phyloP scores from a whole-genome alignment of 2,329 filamentous ascomycete genomes.

The Pseudogymnoascus sp. region DNA sequence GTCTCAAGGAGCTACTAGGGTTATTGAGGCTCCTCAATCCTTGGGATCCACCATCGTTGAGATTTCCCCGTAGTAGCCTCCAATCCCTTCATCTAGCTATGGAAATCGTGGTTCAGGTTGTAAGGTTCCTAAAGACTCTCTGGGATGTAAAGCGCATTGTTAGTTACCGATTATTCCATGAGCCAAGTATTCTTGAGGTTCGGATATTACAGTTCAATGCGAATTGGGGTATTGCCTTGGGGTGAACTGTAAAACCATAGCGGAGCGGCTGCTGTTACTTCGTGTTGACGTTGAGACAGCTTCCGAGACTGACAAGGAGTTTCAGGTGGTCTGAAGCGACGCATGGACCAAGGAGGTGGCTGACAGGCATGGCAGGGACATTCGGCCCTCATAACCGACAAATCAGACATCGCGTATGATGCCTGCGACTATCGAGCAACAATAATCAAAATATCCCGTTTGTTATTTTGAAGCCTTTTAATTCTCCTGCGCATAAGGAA shows the following conservation, averaged over 20 bases:
- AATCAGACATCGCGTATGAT: background rate
- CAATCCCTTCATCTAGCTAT: background rate
- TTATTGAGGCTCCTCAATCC: background rate
- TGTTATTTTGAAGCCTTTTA: background rate
- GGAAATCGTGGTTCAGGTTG: background rate
- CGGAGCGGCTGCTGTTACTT: conserved; percentile 1
- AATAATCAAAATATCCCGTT: background rate
- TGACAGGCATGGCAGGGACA: background rate
- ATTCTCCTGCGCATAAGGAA: background rate
- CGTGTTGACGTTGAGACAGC: background rate
- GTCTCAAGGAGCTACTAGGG: background rate
- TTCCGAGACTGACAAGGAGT: background rate
- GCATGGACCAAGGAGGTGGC: background rate
- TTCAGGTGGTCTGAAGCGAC: background rate
- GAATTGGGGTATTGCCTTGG: background rate
- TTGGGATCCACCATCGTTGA: background rate
- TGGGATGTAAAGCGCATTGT: background rate
- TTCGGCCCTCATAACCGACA: background rate
- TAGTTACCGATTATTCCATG: background rate
- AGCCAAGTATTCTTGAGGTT: background rate
- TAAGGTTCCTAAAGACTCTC: no score
- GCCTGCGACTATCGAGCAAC: background rate
- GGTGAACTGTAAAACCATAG: background rate
- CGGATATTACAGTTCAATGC: background rate
- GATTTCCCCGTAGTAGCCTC: background rate